A percentile compares a stretch with the other conserved stretches of the same genome.
Evolutionary conservation across 2,329 filamentous ascomycete species (phyloP).

Genomic region (Hawksworthiomyces lignivorus): DNA sequence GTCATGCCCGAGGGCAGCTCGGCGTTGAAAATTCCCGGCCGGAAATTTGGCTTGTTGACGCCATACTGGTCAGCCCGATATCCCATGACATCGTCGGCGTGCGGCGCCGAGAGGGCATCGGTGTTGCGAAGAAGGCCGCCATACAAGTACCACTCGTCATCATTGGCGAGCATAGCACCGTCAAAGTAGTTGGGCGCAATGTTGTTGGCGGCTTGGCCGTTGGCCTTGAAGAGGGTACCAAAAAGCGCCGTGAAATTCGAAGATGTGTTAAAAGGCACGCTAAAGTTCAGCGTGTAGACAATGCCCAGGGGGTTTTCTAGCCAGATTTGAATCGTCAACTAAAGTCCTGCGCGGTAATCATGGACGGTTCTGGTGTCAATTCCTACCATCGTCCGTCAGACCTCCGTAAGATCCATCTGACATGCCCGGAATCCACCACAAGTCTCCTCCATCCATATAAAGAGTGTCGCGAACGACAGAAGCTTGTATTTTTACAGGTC

Average conservation of each 20-base stretch:
- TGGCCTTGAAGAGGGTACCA: slow-evolving; percentile 37
- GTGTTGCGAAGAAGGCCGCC: slow-evolving; percentile 45
- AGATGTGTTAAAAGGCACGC: slow-evolving; percentile 43
- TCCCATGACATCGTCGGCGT: slow-evolving; percentile 33
- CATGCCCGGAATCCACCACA: slow-evolving; percentile 46
- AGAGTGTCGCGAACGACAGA: slow-evolving; percentile 53
- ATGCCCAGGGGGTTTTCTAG: slow-evolving; percentile 44
- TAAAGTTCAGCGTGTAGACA: slow-evolving; percentile 53
- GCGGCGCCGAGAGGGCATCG: slow-evolving; percentile 28
- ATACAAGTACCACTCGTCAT: slow-evolving; percentile 56
- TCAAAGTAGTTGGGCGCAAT: slow-evolving; percentile 50
- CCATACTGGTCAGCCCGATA: slow-evolving; percentile 51
- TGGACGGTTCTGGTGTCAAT: too few relatives aligned
- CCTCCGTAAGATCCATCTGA: slow-evolving; percentile 30
- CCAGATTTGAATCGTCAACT: too few relatives aligned
- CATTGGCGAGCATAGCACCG: slow-evolving; percentile 58
- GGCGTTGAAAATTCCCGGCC: slow-evolving; percentile 32
- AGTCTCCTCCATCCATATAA: slow-evolving; percentile 56
- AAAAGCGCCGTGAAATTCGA: slow-evolving; percentile 49
- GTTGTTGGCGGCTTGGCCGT: slow-evolving; percentile 38
- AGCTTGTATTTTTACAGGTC: slow-evolving; percentile 28
- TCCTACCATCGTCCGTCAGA: slow-evolving; percentile 26
- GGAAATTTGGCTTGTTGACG: slow-evolving; percentile 32
- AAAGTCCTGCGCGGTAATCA: too few relatives aligned
- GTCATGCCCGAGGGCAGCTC: slow-evolving; percentile 41